Base-by-base conservation (phyloP, 352 stramenopile genomes). In the Globisporangium alternatum region DNA sequence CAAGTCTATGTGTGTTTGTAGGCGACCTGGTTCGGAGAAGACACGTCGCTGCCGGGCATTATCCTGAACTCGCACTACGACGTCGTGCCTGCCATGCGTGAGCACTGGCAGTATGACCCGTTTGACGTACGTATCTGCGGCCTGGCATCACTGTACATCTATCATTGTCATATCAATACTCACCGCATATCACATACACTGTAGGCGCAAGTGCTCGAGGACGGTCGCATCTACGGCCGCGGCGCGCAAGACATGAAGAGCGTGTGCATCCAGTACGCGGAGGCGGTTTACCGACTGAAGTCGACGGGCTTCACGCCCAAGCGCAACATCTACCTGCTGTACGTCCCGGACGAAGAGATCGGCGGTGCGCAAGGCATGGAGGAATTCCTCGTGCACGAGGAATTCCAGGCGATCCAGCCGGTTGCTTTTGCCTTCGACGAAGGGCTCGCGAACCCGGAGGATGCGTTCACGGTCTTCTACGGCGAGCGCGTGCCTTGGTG, bases 391-490 rank as follows among this genome's bases (percentile, higher is more conserved):
- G 72, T 87, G 54, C 95, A 71, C 7, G 63, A 77, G 5, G 54
- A 96, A 17, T 98, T 96, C 74, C 83, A 95, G 56, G 73, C 72
- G 2, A 71, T 98, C 12, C 67, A 82, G 8, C 81, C 81, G 5
- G 71, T 99, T 43, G 95, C 86, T 8, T 82, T 98, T 25, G 97
- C 96, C 15, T 88, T 99, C 30, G 97, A 99, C 70, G 97, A 99
- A 77, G 97, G 97, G 9, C 70, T 99, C 30, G 96, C 96, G 1
- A 97, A 90, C 64, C 89, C 90, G 1, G 77, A 78, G 13, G 70
- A 98, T 48, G 81, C 81, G 0, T 98, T 93, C 77, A 98, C 93
- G 2, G 91, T 99, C 5, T 99, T 99, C 71, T 99, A 99, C 69
- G 96, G 97, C 25, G 97, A 99, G 69, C 77, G 97, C 25, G 72